Evolutionary conservation across 2,329 filamentous ascomycete species (phyloP).

Genomic region (Fusarium lateritium): DNA sequence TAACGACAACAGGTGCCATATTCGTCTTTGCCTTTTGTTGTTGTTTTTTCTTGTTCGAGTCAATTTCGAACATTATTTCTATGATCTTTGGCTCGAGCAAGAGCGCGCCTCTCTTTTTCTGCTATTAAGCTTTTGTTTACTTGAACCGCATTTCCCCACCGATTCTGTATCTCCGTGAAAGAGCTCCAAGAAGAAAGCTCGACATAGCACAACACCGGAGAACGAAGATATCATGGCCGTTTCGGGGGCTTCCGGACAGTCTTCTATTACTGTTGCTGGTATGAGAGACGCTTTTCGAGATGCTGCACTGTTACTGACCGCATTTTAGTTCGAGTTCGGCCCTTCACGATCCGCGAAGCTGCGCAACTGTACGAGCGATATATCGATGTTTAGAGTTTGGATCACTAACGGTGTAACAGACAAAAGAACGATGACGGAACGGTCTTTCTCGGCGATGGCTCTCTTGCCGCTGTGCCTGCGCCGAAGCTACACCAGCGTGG

Average conservation of each 20-base stretch:
- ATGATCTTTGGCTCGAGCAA: conserved; percentile 35
- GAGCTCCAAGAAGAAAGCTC: conserved; percentile 17
- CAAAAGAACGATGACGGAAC: conserved; percentile 85
- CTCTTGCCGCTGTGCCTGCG: conserved; percentile 86
- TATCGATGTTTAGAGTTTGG: neutral
- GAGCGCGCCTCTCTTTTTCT: conserved; percentile 39
- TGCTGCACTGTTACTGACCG: conserved; percentile 47
- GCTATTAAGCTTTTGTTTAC: conserved; percentile 41
- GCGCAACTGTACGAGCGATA: conserved; percentile 79
- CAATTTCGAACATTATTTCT: conserved; percentile 41
- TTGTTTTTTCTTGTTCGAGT: conserved; percentile 24
- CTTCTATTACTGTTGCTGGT: conserved; percentile 74
- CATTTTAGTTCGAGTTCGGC: conserved; percentile 74
- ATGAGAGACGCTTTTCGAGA: conserved; percentile 39
- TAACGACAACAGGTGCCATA: conserved; percentile 33
- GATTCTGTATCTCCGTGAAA: conserved; percentile 1
- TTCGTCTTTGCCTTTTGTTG: conserved; percentile 50
- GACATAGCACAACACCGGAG: neutral
- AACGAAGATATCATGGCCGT: conserved; percentile 38
- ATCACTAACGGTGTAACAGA: conserved; percentile 54
- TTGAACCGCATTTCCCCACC: conserved; percentile 15
- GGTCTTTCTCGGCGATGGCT: conserved; percentile 96
- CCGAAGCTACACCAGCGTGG: conserved; percentile 90
- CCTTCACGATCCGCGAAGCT: conserved; percentile 90
- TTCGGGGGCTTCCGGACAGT: conserved; percentile 54